Evolutionary conservation across 805 yeast species (phyloP), one percentile per base, ranked within the genome.

Genomic region (Komagataella phaffii): DNA sequence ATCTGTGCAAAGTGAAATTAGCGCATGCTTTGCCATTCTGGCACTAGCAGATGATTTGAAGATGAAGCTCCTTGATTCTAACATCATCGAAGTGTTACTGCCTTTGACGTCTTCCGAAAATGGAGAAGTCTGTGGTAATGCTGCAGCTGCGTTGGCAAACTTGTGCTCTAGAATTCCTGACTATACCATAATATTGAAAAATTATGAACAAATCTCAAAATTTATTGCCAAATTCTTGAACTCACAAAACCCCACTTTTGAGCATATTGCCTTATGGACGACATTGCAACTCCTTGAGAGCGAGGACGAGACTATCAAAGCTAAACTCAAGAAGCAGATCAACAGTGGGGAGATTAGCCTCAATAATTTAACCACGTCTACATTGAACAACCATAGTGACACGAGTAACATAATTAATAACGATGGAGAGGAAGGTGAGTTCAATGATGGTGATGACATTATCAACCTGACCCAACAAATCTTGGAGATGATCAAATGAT

Each of bases 231-330:
- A 90, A 60, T 93, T 91, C 64, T 73, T 93, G 61, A 81, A 80
- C 55, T 79, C 88, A 61, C 84, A 84, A 45, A 93, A 90, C 64
- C 85, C 95, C 12, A 93, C 98, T 0, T 93, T 93, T 67, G 98
- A 93, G 69, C 99, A 93, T 65, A 93, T 93, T 68, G 96, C 98
- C 1, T 77, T 90, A 54, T 93, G 99, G 99, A 91, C 96, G 47
- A 84, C 90, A 58, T 74, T 91, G 58, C 99, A 93, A 69, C 75
- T 93, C 56, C 76, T 93, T 57, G 99, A 93, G 67, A 82, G 95
- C 54, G 87, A 85, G 59, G 86, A 89, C 62, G 65, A 67, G 51
- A 81, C 81, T 62, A 72, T 85, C 60, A 75, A 74, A 56, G 54
- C 59, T 3, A 63, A 57, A 51, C 58, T 68, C 18, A 67, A 66